Evolutionary conservation across 2,329 filamentous ascomycete species (phyloP), one percentile per base, ranked within the genome.

Genomic region (Hymenoscyphus fructigenus): DNA sequence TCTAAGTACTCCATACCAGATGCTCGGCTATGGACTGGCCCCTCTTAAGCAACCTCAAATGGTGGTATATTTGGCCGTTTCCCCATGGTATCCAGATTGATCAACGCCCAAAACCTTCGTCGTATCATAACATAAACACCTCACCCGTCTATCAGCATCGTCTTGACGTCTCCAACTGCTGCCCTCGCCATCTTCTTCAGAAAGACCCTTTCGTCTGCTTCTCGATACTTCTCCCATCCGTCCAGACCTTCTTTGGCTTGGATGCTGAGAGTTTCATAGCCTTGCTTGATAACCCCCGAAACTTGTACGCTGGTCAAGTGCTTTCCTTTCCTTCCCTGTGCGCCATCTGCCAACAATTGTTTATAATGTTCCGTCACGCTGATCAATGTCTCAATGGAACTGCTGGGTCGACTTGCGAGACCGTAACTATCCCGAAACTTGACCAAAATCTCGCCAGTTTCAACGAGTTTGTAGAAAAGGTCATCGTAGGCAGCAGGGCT

Each of bases 381-480:
- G 64, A 97, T 88, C 34, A 97, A 83, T 0, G 91, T 96, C 59
- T 92, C 89, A 73, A 97, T 95, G 2, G 91, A 91, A 78, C 84
- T 91, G 57, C 84, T 86, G 26, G 82, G 78, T 57, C 86, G 78
- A 66, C 83, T 85, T 1, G 79, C 80, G 17, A 90, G 78, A 4
- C 80, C 79, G 76, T 95, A 98, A 10, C 86, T 89, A 67, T 93
- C 87, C 50, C 92, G 87, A 79, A 98, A 97, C 74, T 91, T 92
- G 36, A 84, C 80, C 26, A 98, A 84, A 14, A 92, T 85, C 59
- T 96, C 92, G 12, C 93, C 92, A 1, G 90, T 91, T 78, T 99
- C 95, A 29, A 98, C 93, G 1, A 98, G 85, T 79, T 99, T 99
- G 85, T 99, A 99, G 79, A 99, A 98, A 0, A 99, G 83, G 74